A percentile compares a stretch with the other conserved stretches of the same genome.
Evolutionary conservation across 495 filamentous ascomycete species (phyloP).

Genomic region (Lasiosphaeria ovina): DNA sequence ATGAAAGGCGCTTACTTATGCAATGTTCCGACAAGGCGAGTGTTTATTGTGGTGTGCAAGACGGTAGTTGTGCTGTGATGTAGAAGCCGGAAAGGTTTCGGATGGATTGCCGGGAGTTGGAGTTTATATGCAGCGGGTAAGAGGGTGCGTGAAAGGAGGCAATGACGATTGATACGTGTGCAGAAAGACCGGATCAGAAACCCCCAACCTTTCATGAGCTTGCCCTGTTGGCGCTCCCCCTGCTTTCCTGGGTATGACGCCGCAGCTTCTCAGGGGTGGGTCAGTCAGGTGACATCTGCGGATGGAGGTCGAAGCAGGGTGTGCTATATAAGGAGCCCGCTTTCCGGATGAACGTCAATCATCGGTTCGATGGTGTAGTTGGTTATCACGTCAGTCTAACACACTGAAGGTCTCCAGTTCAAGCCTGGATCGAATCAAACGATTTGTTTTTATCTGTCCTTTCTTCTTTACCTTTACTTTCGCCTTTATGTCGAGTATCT

Average conservation of each 20-base stretch:
- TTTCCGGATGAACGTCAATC: background rate
- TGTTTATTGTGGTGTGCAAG: background rate
- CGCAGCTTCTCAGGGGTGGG: conserved; percentile 1
- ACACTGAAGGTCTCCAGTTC: conserved; percentile 31
- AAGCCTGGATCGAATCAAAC: conserved; percentile 29
- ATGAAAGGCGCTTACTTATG: background rate
- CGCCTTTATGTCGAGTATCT: background rate
- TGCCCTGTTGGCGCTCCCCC: conserved; percentile 15
- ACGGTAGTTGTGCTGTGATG: conserved; percentile 3
- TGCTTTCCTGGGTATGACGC: conserved; percentile 14
- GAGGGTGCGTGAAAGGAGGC: conserved; percentile 15
- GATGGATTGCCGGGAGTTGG: conserved; percentile 4
- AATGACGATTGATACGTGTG: conserved; percentile 39
- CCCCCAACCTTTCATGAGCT: conserved; percentile 25
- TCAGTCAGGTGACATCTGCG: conserved; percentile 19
- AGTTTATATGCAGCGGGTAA: conserved; percentile 11
- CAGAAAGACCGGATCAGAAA: conserved; percentile 12
- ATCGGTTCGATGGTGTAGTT: conserved; percentile 33
- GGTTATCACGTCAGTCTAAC: conserved; percentile 33
- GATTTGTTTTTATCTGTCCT: background rate
- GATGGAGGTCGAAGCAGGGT: too few relatives aligned
- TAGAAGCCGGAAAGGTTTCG: conserved; percentile 8
- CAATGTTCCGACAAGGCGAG: background rate
- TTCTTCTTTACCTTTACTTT: background rate
- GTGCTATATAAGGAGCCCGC: too few relatives aligned